Evolutionary conservation across 139 green algal species (phyloP).

Genomic region (Picochlorum costavermella): DNA sequence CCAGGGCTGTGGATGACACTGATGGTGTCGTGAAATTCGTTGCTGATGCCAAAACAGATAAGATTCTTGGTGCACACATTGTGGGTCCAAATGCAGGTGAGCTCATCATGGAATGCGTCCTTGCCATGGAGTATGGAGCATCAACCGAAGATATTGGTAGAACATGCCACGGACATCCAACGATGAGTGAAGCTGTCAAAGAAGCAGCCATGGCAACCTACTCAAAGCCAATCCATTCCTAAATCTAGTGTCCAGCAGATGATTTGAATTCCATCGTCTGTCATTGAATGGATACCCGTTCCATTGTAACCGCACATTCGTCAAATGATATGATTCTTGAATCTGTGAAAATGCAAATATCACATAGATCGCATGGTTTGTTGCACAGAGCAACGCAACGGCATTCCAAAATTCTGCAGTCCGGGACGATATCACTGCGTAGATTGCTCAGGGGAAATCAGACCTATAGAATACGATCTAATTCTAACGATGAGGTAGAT

Average conservation of each 20-base stretch:
- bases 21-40: constrained; percentile 95
- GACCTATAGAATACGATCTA: no score
- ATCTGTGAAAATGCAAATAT: no score
- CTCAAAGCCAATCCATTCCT: constrained; percentile 91
- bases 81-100: constrained; percentile 92
- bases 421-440: no score
- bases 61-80: constrained; percentile 95
- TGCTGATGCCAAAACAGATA: constrained; percentile 79
- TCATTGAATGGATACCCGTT: no score
- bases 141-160: constrained; percentile 88
- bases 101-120: constrained; percentile 71
- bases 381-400: no score
- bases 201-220: constrained; percentile 84
- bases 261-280: no score
- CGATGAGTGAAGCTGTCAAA: constrained; percentile 93
- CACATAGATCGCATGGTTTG: no score
- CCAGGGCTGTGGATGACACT: constrained; percentile 76
- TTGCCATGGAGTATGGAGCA: constrained; percentile 93
- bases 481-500: no score
- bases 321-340: no score
- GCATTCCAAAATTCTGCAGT: no score
- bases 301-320: no score
- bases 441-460: no score
- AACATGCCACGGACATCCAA: constrained; percentile 96
- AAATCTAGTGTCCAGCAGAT: constrained; percentile 3